Conservation (phyloP, 129 eudicot species). For the Calendula officinalis region DNA sequence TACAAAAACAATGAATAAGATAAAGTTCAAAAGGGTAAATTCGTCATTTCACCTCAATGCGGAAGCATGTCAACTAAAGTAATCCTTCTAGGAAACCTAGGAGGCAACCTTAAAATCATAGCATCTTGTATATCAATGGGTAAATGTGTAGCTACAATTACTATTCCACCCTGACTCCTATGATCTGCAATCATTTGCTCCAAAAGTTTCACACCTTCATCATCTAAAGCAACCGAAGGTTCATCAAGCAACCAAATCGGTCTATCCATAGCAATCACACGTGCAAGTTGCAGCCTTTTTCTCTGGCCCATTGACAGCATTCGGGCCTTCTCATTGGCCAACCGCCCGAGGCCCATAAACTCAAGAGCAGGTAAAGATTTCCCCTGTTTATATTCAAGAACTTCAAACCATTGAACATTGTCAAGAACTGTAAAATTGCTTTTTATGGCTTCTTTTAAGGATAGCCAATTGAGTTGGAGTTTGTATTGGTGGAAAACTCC, state of each 20-base stretch:
- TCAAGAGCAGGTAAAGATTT: conserved; percentile 73
- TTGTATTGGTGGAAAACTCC: conserved; percentile 91
- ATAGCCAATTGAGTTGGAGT: conserved; percentile 91
- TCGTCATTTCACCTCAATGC: conserved; percentile 44
- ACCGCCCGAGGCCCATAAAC: conserved; percentile 88
- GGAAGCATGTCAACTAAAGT: conserved; percentile 75
- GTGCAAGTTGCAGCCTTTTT: conserved; percentile 86
- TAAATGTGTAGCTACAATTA: conserved; percentile 81
- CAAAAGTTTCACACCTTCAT: conserved; percentile 81
- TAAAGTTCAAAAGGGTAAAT: conserved; percentile 8
- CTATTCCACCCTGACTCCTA: conserved; percentile 89
- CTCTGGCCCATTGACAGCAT: conserved; percentile 97
- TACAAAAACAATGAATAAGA: background rate
- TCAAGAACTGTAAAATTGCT: conserved; percentile 76
- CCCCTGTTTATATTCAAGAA: conserved; percentile 83
- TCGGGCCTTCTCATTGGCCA: conserved; percentile 79
- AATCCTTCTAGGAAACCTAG: conserved; percentile 76
- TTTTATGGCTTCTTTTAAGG: conserved; percentile 84
- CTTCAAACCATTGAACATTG: conserved; percentile 90
- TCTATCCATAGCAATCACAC: conserved; percentile 86
- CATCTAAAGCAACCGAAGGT: conserved; percentile 94
- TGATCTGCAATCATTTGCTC: conserved; percentile 82
- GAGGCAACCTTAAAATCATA: conserved; percentile 70
- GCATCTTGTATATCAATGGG: conserved; percentile 73
- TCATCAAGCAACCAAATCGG: conserved; percentile 98